Base-by-base conservation (phyloP, 2,329 filamentous ascomycete species). In the Nakataea oryzae region DNA sequence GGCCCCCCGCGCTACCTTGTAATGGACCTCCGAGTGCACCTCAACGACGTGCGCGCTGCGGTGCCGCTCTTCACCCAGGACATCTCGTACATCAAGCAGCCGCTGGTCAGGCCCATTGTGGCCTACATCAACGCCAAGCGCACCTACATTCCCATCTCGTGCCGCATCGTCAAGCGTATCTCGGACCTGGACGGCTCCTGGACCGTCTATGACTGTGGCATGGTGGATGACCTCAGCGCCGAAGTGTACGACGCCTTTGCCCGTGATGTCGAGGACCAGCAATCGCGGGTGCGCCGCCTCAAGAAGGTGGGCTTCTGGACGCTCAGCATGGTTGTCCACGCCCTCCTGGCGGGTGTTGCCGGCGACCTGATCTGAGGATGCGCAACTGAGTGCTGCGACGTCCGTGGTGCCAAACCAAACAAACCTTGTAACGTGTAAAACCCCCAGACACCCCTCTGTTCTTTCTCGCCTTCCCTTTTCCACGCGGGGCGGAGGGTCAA, bases 221-320 rank as follows among this genome's bases (percentile, higher is more conserved):
- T 99, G 61, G 91, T 97, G 88, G 91, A 96, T 70, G 95, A 99
- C 74, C 78, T 96, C 64, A 93, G 90, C 8, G 91, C 89, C 66
- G 95, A 97, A 82, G 92, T 92, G 61, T 99, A 99, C 73, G 86
- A 93, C 69, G 95, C 95, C 0, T 97, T 99, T 75, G 92, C 92
- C 50, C 86, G 86, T 65, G 91, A 97, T 73, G 91, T 99, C 34
- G 87, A 92, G 65, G 89, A 97, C 74, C 89, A 95, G 69, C 89
- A 96, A 73, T 90, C 89, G 67, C 86, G 92, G 61, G 88, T 91
- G 67, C 83, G 93, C 60, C 83, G 95, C 57, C 88, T 99, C 72
- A 96, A 93, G 74, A 96, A 97, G 76, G 95, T 75, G 30, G 95
- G 95, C 34, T 87, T 97, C 69, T 99, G 95, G 95, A 96, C 92